Base-by-base conservation (phyloP, 1,284 basidiomycete genomes). In the Pseudozyma sp. region DNA sequence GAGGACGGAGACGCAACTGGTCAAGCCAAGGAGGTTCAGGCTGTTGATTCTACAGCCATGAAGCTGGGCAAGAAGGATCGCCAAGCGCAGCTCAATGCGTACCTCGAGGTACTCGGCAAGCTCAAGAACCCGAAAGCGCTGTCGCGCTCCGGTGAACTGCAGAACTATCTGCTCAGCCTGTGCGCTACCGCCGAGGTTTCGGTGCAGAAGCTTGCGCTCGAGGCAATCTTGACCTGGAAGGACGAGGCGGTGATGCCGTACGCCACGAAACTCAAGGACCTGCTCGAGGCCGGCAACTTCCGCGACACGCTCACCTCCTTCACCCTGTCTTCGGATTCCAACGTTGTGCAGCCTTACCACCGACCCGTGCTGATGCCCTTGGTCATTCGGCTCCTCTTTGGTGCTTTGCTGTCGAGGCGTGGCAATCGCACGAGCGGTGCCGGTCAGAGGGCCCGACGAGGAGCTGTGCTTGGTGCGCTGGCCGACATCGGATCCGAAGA, bases 51-150 rank as follows among this genome's bases (percentile, higher is more conserved):
- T 10, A 19, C 52, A 10, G 57, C 54, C 5, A 73, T 73, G 70
- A 54, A 54, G 5, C 46, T 78, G 34, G 67, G 66, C 46, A 56
- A 69, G 31, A 64, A 64, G 48, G 72, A 79, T 33, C 61, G 78
- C 11, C 72, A 75, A 17, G 63, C 72, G 1, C 79, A 79, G 40
- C 77, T 83, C 39, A 76, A 59, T 14, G 87, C 88, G 94, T 31
- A 87, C 85, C 89, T 99, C 30, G 89, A 89, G 35, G 88, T 99
- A 2, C 92, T 98, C 82, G 89, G 92, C 60, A 95, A 94, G 83
- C 93, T 99, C 83, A 87, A 87, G 77, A 97, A 97, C 81, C 94
- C 94, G 10, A 95, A 94, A 85, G 92, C 93, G 0, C 87, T 97
- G 1, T 89, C 90, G 79, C 88, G 89, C 4, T 89, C 92, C 0